A percentile compares a stretch with the other conserved stretches of the same genome.
Conservation (phyloP, 78 protist genomes). For the Dictyostelium firmibasis region DNA sequence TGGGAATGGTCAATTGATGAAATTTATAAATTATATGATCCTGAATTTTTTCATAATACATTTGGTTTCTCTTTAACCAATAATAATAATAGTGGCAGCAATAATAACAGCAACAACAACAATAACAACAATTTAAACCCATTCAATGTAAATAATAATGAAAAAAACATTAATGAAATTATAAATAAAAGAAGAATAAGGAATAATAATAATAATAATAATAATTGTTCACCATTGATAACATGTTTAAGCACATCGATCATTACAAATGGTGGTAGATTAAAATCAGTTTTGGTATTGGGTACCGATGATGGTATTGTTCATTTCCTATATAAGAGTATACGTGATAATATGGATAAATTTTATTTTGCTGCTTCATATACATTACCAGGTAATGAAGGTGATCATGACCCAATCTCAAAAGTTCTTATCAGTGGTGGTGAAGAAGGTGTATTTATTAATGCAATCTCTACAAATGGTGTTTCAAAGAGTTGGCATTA, state of each 20-base stretch:
- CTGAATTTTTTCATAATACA: neutral
- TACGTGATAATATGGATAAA: neutral
- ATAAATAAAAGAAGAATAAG: neutral
- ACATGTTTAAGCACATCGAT: neutral
- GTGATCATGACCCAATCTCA: conserved; percentile 12
- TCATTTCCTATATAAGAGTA: neutral
- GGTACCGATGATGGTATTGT: neutral
- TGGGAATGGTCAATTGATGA: conserved; percentile 56
- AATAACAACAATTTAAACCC: neutral
- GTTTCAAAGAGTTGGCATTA: conserved; percentile 50
- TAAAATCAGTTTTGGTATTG: neutral
- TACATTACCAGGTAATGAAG: neutral
- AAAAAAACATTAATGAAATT: neutral
- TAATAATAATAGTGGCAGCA: neutral
- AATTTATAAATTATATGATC: conserved; percentile 9
- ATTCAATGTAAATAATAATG: neutral
- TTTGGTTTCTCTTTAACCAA: neutral
- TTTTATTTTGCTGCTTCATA: neutral
- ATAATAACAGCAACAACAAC: neutral
- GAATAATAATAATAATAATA: neutral
- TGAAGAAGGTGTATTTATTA: conserved; percentile 44
- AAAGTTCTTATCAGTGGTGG: conserved; percentile 29
- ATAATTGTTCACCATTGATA: neutral
- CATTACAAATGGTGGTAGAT: neutral
- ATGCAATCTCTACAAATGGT: neutral